phyloP scores from a whole-genome alignment of 2,329 filamentous ascomycete species.

The Trichoderma sp. region DNA sequence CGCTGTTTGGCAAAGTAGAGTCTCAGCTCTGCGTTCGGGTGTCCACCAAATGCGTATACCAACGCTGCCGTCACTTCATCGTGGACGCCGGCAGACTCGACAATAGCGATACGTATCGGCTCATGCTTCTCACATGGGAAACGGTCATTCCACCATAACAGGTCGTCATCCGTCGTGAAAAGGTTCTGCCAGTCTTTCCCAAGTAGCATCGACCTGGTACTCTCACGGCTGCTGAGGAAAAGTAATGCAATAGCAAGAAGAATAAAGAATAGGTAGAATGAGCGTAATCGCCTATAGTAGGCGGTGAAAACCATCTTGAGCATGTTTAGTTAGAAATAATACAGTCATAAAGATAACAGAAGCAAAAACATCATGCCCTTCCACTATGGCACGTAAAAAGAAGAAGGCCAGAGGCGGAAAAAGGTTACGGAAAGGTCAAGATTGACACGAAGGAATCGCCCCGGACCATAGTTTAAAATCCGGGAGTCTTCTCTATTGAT shows the following conservation, averaged over 20 bases:
- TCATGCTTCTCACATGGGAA: constrained; percentile 14
- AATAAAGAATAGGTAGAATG: constrained; percentile 9
- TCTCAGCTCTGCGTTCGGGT: constrained; percentile 9
- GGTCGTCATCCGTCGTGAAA: constrained; percentile 4
- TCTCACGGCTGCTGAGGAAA: constrained; percentile 13
- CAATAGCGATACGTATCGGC: constrained; percentile 12
- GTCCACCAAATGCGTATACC: constrained; percentile 19
- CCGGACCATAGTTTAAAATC: constrained; percentile 4
- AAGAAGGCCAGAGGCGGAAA: not conserved
- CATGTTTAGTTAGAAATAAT: constrained; percentile 1
- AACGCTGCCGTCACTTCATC: constrained; percentile 15
- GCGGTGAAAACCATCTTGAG: constrained; percentile 16
- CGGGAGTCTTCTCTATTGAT: not conserved
- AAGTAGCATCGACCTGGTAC: not conserved
- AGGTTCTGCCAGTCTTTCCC: constrained; percentile 2
- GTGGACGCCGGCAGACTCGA: constrained; percentile 14
- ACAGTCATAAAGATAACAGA: constrained; percentile 7
- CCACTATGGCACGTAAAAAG: not conserved
- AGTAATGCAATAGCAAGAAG: constrained; percentile 17
- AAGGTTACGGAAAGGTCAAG: constrained; percentile 1
- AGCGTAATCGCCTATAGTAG: constrained; percentile 16
- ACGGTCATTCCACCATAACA: constrained; percentile 6
- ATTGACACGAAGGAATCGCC: not conserved
- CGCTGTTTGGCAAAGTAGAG: constrained; percentile 10
- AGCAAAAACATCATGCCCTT: constrained; percentile 8